These are phyloP conservation scores for Venturia oleaginea DNA, from an alignment of 2,329 filamentous ascomycete species.

Conservation along the genomic window DNA sequence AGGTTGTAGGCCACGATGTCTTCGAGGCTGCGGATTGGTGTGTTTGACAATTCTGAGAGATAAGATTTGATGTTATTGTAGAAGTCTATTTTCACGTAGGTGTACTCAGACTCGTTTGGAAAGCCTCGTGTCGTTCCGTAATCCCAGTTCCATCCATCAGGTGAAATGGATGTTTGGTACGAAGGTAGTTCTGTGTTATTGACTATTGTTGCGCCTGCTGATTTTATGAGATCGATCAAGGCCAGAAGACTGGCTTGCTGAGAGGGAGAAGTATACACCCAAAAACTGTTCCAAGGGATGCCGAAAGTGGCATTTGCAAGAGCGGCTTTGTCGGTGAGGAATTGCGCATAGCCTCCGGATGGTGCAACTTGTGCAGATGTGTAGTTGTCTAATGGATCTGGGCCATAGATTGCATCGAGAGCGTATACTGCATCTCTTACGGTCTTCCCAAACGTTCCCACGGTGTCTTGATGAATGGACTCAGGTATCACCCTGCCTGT, in stretches of 20 bases:
- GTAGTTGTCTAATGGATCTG: slow-evolving; percentile 56
- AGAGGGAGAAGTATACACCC: slow-evolving; percentile 49
- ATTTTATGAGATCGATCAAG: slow-evolving; percentile 23
- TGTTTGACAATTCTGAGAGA: slow-evolving; percentile 53
- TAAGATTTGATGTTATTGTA: slow-evolving; percentile 59
- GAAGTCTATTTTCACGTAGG: slow-evolving; percentile 62
- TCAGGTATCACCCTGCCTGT: slow-evolving; percentile 46
- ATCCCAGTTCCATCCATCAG: slow-evolving; percentile 9
- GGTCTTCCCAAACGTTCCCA: slow-evolving; percentile 59
- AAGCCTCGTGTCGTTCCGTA: neutral
- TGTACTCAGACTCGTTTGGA: slow-evolving; percentile 66
- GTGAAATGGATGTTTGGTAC: neutral
- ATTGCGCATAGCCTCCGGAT: slow-evolving; percentile 46
- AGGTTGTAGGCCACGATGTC: slow-evolving; percentile 55
- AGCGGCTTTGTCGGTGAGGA: slow-evolving; percentile 43
- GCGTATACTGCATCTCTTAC: slow-evolving; percentile 51
- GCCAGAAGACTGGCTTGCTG: slow-evolving; percentile 45
- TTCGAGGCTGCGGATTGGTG: slow-evolving; percentile 48
- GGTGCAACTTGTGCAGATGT: slow-evolving; percentile 52
- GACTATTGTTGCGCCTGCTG: slow-evolving; percentile 6
- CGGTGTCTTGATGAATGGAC: slow-evolving; percentile 56
- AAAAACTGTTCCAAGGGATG: slow-evolving; percentile 63
- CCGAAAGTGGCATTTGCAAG: slow-evolving; percentile 58
- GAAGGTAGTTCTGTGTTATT: slow-evolving; percentile 3
- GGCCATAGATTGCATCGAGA: slow-evolving; percentile 53